Conservation (phyloP, 192 early-diverging fungal species). For the Pilobolus umbonatus region DNA sequence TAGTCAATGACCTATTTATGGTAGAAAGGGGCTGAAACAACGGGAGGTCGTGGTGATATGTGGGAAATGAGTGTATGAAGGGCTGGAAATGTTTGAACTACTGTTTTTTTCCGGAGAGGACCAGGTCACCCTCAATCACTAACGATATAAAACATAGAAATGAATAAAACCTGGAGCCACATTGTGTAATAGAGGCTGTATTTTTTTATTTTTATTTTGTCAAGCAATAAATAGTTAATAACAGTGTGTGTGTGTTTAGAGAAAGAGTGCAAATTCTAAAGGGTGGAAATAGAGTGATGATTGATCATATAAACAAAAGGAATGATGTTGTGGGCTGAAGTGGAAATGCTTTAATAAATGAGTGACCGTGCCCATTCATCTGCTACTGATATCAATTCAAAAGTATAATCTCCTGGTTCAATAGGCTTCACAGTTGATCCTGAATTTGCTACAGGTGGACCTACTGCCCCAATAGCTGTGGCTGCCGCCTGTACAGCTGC, state of each 20-base stretch:
- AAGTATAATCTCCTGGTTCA: conserved; percentile 34
- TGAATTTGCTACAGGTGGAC: conserved; percentile 8
- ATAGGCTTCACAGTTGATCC: conserved; percentile 19
- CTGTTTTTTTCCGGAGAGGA: too few relatives aligned
- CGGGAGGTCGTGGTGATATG: too few relatives aligned
- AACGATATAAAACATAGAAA: too few relatives aligned
- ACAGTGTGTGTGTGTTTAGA: not conserved
- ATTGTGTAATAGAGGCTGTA: conserved; percentile 3
- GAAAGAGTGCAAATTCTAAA: not conserved
- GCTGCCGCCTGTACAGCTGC: conserved; percentile 11
- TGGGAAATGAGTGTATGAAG: too few relatives aligned
- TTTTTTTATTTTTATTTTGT: conserved; percentile 4
- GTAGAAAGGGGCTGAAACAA: too few relatives aligned
- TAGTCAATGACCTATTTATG: too few relatives aligned
- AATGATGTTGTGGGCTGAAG: not conserved
- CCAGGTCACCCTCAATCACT: not conserved
- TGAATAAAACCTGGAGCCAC: not conserved
- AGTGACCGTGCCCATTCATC: conserved; percentile 32
- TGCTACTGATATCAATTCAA: conserved; percentile 33
- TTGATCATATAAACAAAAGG: not conserved
- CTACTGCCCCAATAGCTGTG: conserved; percentile 18
- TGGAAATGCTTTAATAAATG: conserved; percentile 17
- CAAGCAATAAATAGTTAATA: not conserved
- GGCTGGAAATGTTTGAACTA: too few relatives aligned
- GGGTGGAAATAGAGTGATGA: not conserved